Base-by-base conservation (phyloP, 768 basidiomycete species). In the Calocybe indica region DNA sequence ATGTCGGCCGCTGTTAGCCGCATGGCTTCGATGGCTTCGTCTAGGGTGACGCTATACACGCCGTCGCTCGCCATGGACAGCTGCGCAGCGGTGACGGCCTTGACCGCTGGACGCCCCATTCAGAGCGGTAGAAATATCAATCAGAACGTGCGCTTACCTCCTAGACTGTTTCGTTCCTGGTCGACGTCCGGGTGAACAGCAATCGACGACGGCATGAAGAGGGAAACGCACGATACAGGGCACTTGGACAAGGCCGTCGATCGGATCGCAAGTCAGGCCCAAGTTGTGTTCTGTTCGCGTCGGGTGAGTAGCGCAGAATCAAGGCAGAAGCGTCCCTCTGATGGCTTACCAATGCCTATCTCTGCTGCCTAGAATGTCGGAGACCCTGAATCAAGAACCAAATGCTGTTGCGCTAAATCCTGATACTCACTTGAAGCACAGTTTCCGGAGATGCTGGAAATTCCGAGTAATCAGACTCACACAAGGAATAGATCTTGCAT, bases 1-100 rank as follows among this genome's bases (percentile, higher is more conserved):
- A 95, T 95, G 63, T 93, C 90, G n/a, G 79, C 74, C 28, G 94
- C 93, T 5, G 92, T 96, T 41, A 95, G 62, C 15, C 90, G 75
- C 91, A 95, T 95, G 4, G 93, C 92, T 63, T 92, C 90, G 47
- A 97, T 96, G 2, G 93, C 94, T 63, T 96, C 92, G 61, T 97
- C 94, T 13, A 97, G 73, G 0, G 85, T 86, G 33, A 94, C 92
- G 32, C 83, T 80, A 57, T 92, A 92, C 10, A 88, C 75, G 0
- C 90, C 93, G 58, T 90, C 80, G 51, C 89, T 90, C 7, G 93
- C 92, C 79, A 96, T 86, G 6, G 94, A 91, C 5, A 97, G 75
- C 61, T 97, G 95, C 13, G 93, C 93, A 8, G 94, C 93, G 13
- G 92, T 93, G 39, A 94, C 77, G 3, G 91, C 92, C 64, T 95